Conservation (phyloP, 2,329 filamentous ascomycete species). For the Ophiosphaerella herpotricha region DNA sequence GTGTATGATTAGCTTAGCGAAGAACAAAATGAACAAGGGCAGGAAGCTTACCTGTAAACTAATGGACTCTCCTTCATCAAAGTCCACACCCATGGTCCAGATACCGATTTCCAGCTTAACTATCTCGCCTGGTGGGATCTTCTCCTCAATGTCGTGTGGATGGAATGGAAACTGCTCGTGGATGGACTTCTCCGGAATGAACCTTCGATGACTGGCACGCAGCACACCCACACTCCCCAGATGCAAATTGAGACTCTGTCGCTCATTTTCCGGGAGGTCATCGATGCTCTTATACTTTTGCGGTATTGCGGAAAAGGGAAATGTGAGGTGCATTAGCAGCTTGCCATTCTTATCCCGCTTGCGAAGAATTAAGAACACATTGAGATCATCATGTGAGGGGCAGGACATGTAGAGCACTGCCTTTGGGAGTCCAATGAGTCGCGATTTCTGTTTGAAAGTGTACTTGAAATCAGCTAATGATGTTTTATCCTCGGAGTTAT, state of each 20-base stretch:
- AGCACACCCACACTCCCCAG: conserved; percentile 51
- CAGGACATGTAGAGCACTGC: conserved; percentile 54
- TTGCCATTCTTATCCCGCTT: conserved; percentile 53
- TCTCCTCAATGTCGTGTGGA: conserved; percentile 49
- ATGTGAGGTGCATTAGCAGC: conserved; percentile 49
- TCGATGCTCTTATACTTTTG: conserved; percentile 49
- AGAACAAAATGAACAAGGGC: background rate
- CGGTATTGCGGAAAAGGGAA: conserved; percentile 46
- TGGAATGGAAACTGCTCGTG: conserved; percentile 41
- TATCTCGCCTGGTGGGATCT: conserved; percentile 48
- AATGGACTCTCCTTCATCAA: conserved; percentile 48
- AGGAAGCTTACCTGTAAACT: conserved; percentile 15
- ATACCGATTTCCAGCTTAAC: conserved; percentile 56
- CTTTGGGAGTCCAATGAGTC: conserved; percentile 55
- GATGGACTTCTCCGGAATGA: conserved; percentile 25
- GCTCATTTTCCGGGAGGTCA: conserved; percentile 60
- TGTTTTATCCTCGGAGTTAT: conserved; percentile 22
- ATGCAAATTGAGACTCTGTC: conserved; percentile 49
- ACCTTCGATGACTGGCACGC: conserved; percentile 51
- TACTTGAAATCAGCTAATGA: conserved; percentile 20
- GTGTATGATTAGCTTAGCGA: background rate
- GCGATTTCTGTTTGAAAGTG: conserved; percentile 42
- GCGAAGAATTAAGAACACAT: conserved; percentile 51
- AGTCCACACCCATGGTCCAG: conserved; percentile 54
- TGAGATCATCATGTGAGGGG: conserved; percentile 50